Conservation (phyloP, 371 early-diverging fungal genomes). For the Capillidium rhysosporum region DNA sequence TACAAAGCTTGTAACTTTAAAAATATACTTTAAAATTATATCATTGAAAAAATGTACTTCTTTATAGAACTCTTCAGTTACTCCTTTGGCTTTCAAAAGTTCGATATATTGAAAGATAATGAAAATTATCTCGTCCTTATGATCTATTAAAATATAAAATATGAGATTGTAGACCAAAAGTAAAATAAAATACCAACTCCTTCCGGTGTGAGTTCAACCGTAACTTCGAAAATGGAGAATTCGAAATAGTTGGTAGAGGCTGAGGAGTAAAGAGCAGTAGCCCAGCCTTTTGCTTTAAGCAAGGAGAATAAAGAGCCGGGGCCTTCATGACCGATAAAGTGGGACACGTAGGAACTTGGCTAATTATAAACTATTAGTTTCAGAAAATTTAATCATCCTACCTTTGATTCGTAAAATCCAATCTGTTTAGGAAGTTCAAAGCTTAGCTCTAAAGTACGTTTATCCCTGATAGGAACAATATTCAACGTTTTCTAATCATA, state of each 20-base stretch:
- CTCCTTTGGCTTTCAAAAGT: conserved; percentile 40
- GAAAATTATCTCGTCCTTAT: conserved; percentile 51
- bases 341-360: conserved; percentile 50
- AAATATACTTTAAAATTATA: neutral
- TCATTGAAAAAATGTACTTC: conserved; percentile 22
- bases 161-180: neutral
- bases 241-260: conserved; percentile 37
- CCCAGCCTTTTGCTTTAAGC: conserved; percentile 80
- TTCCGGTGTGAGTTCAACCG: conserved; percentile 58
- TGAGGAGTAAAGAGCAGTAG: conserved; percentile 49
- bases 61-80: conserved; percentile 53
- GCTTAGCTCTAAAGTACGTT: conserved; percentile 46
- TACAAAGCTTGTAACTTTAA: conserved; percentile 28
- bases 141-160: conserved; percentile 14
- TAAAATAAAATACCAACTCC: conserved; percentile 54
- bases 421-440: conserved; percentile 71
- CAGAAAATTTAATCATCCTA: conserved; percentile 9
- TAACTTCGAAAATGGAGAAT: conserved; percentile 64
- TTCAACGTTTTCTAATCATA: conserved; percentile 32
- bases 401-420: conserved; percentile 27
- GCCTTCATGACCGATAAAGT: conserved; percentile 67
- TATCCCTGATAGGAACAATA: conserved; percentile 68
- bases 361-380: conserved; percentile 8
- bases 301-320: conserved; percentile 67
- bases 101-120: conserved; percentile 75